Evolutionary conservation across 208 protist genomes (phyloP), one percentile per base, ranked within the genome.

Genomic region (Leptomonas seymouri): DNA sequence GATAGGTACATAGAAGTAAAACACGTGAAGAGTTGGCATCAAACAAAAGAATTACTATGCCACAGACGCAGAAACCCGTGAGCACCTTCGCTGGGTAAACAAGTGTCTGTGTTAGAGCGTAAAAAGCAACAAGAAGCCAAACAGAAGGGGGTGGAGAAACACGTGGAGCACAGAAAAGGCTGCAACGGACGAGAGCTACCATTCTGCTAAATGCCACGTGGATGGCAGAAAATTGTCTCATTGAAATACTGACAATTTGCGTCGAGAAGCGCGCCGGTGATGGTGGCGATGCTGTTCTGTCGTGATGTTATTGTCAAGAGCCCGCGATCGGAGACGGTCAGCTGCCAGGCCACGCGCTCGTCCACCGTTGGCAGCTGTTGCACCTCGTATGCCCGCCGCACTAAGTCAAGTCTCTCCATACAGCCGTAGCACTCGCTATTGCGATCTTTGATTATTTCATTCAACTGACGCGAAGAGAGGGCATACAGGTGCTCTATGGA

Each of bases 401-500:
- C 74, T 8, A 89, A 59, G n/a, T 92, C 70, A 5, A 55, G 41
- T 14, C 77, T 74, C 71, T 87, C 79, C 6, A 86, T 53, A 31
- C 83, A 87, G 42, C 76, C 83, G 30, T 70, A 28, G 69, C 83
- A 92, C 23, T 58, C 46, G 12, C 57, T 50, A 51, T 81, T 49
- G 34, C 71, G 67, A n/a, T 89, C 80, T 14, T 45, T 44, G 15
- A 92, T 66, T 12, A 89, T 72, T 20, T 67, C 66, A 48, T 57
- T 71, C 30, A 92, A 63, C 30, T 85, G 57, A 9, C 57, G 50
- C 0, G 75, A 64, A 5, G 69, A 71, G 16, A 85, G 58, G 11
- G 61, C 56, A 7, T 53, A 18, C 9, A 74, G 45, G 25, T 65
- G 64, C 14, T 77, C 58, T 1, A 66, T 42, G 0, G 74, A 50